Evolutionary conservation across 257 asterid genomes (phyloP), one percentile per base, ranked within the genome.

Genomic region (Cordia subcordata): DNA sequence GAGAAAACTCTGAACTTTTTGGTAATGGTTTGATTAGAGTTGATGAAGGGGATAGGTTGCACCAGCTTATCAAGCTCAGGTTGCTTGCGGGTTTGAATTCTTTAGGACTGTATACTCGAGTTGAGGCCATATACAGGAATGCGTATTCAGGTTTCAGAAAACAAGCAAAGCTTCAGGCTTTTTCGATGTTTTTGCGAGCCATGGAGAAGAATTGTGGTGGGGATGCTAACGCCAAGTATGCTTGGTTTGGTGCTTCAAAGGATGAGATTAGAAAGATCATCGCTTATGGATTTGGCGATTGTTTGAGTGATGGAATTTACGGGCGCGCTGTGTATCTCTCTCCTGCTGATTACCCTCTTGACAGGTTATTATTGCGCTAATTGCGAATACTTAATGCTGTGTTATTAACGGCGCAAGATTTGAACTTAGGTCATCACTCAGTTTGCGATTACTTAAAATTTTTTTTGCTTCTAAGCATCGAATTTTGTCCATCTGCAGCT

Each of bases 181-280:
- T 61, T 39, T 12, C 14, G 16, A 16, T 61, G 3, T 47, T 69
- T 21, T 40, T 51, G 5, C 0, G 21, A 21, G 67, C 65, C 9
- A n/a, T 40, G 18, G 61, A 57, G 37, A 16, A 61, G 61, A 46
- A 44, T 33, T 57, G 21, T 42, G 18, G 44, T n/a, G 76, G 72
- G 1, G 20, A 52, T 57, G 54, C 49, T 23, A 57, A 49, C 53
- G 20, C 42, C 60, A 69, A 47, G 42, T 27, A 64, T 45, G 76
- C 62, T 47, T 74, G 76, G 76, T 74, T 42, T 69, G 55, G 70
- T n/a, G 61, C 67, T 57, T 61, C 76, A 1, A 69, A 74, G 55
- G 67, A 65, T 14, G 67, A 74, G 40, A 65, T 69, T 22, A 19
- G 0, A 21, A 58, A 55, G n/a, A 60, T 69, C 38, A 22, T 74